Conservation (phyloP, 805 yeast species). For the Cyberlindnera saturnus region DNA sequence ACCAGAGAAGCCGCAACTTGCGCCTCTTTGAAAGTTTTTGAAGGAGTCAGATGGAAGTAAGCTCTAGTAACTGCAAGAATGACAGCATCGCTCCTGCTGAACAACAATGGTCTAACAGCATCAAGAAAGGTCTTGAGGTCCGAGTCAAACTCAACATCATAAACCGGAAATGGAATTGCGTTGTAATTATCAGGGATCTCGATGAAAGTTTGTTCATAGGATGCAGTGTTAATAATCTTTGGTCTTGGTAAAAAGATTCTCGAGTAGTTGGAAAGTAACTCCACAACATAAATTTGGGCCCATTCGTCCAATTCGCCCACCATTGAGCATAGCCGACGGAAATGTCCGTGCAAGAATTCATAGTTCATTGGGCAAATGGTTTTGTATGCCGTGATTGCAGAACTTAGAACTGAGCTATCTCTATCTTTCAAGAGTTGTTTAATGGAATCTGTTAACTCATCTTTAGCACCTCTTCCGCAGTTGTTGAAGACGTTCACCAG, state of each 20-base stretch:
- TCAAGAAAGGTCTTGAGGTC: constrained; percentile 55
- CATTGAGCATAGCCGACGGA: constrained; percentile 47
- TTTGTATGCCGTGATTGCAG: constrained; percentile 55
- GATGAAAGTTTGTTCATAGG: constrained; percentile 22
- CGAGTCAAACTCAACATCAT: constrained; percentile 40
- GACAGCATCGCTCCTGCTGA: constrained; percentile 52
- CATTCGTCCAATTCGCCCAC: constrained; percentile 60
- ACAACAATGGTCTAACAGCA: constrained; percentile 39
- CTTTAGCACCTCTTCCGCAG: constrained; percentile 36
- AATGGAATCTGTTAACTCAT: constrained; percentile 46
- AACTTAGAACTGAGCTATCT: constrained; percentile 60
- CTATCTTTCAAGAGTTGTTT: constrained; percentile 56
- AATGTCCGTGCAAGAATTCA: constrained; percentile 67
- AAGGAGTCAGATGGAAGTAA: constrained; percentile 51
- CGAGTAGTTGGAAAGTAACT: constrained; percentile 60
- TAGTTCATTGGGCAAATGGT: constrained; percentile 50
- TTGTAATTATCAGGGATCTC: constrained; percentile 40
- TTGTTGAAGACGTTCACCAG: constrained; percentile 50
- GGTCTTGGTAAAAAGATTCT: constrained; percentile 57
- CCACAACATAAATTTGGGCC: constrained; percentile 56
- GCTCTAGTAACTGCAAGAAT: constrained; percentile 56
- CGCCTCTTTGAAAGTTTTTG: constrained; percentile 40
- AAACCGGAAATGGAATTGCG: constrained; percentile 31
- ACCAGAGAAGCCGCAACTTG: constrained; percentile 47
- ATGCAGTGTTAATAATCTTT: constrained; percentile 29